A percentile compares a stretch with the other conserved stretches of the same genome.
Conservation (phyloP, 345 rosid genomes). For the Jatropha curcas region DNA sequence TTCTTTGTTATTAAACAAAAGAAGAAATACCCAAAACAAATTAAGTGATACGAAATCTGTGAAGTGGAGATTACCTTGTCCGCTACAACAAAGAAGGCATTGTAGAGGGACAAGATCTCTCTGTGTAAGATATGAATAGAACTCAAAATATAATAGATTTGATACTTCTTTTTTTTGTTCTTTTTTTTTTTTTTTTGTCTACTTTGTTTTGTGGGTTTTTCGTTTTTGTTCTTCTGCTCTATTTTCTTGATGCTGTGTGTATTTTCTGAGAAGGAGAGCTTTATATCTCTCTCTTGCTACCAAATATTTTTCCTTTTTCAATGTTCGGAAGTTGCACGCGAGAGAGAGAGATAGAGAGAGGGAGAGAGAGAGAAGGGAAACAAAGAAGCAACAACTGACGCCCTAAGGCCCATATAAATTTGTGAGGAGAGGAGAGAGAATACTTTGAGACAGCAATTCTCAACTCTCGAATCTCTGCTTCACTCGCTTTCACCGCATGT, state of each 20-base stretch:
- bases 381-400: not conserved
- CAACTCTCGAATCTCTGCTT: not conserved
- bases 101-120: constrained; percentile 44
- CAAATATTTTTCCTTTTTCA: not conserved
- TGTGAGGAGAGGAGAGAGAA: not conserved
- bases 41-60: not conserved
- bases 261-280: constrained; percentile 4
- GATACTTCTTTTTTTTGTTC: not conserved
- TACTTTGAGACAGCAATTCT: not conserved
- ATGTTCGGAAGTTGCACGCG: constrained; percentile 38
- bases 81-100: constrained; percentile 38
- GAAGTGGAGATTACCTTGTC: constrained; percentile 41
- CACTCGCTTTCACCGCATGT: not conserved
- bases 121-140: not conserved
- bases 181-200: not conserved
- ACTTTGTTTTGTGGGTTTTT: not conserved
- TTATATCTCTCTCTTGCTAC: not conserved
- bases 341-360: constrained; percentile 8
- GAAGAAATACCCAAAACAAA: not conserved
- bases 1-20: too few relatives aligned
- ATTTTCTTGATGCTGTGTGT: not conserved
- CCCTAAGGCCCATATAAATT: constrained; percentile 20
- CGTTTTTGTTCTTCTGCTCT: too few relatives aligned
- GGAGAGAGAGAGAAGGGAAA: not conserved
- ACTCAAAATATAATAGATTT: not conserved